Base-by-base conservation (phyloP, 2,329 filamentous ascomycete genomes). In the Elsinoe arachidis region DNA sequence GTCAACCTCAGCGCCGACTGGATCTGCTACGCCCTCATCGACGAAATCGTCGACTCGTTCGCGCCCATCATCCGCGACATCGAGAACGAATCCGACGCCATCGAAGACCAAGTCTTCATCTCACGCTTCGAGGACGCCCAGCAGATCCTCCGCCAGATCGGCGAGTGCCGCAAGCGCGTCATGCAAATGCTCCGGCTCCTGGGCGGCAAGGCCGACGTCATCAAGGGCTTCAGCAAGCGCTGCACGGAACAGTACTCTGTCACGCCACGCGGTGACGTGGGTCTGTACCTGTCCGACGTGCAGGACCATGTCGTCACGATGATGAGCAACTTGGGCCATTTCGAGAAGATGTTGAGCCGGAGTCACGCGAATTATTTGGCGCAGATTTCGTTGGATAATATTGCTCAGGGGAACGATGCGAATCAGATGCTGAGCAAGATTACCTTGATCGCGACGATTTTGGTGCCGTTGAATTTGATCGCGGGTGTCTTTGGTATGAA, bases 301-400 rank as follows among this genome's bases (percentile, higher is more conserved):
- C 93, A 99, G 73, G 93, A 99, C 74, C 93, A 99, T 80, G 92
- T 99, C 55, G 90, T 99, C 59, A 99, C 93, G 46, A 97, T 97
- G 92, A 95, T 96, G 81, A 93, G 88, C 64, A 99, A 95, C 72
- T 74, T 99, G 65, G 84, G 84, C 1, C 93, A 99, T 70, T 96
- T 96, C 65, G 93, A 99, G 72, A 97, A 97, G 79, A 96, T 99
- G 80, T 80, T 99, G 52, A 91, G 87, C 26, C 87, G 93, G 19
- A 88, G 88, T 1, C 93, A 99, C 76, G 89, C 87, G 76, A 99
- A 97, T 72, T 97, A 99, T 69, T 80, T 99, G 37, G 92, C 93
- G 1, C 93, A 96, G 69, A 83, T 97, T 61, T 92, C 87, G 38
- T 91, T 97, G 65, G 90, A 95, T 71, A 92, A 88, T 72, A 88